These are phyloP conservation scores for Salvia splendens DNA, from an alignment of 257 asterid genomes.

Conservation along the genomic window DNA sequence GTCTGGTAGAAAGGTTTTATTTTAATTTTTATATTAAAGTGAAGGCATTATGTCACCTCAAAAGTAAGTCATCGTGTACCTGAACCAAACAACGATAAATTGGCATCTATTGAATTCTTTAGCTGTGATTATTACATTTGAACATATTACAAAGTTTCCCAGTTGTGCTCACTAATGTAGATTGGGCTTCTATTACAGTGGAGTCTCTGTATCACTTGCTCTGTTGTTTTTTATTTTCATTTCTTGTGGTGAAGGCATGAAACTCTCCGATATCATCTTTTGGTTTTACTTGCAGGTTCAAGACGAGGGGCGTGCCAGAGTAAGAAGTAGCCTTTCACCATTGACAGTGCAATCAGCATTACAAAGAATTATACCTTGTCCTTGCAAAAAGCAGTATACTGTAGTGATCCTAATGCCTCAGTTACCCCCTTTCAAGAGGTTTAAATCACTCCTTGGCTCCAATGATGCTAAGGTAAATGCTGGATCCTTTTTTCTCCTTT, in stretches of 20 bases:
- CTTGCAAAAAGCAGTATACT: constrained; percentile 86
- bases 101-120: background rate
- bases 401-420: constrained; percentile 96
- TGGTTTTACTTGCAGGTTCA: constrained; percentile 58
- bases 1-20: background rate
- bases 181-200: background rate
- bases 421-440: constrained; percentile 54
- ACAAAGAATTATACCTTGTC: constrained; percentile 74
- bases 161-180: background rate
- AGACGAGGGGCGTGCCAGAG: constrained; percentile 72
- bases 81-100: background rate
- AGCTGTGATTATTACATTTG: too few relatives aligned
- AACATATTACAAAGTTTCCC: background rate
- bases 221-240: background rate
- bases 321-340: constrained; percentile 62
- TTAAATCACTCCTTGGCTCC: constrained; percentile 54
- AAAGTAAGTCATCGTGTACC: background rate
- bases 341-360: constrained; percentile 71
- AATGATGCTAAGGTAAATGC: constrained; percentile 72
- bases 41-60: background rate
- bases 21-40: background rate
- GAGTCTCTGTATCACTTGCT: constrained; percentile 2
- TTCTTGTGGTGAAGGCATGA: background rate
- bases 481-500: background rate
- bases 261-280: background rate